Conservation (phyloP, 441 rosid genomes). For the Eruca vesicaria region DNA sequence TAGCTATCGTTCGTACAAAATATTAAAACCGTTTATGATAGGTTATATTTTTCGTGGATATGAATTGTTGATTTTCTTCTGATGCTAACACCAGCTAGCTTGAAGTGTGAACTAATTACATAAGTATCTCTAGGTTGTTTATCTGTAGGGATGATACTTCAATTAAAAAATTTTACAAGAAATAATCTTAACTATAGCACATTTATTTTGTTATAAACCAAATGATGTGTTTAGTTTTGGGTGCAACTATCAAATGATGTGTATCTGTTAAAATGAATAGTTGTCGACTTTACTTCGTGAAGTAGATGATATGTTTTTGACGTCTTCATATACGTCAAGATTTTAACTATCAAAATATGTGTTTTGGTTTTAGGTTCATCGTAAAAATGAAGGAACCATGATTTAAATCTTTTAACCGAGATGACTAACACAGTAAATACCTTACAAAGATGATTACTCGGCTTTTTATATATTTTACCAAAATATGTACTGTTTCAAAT, state of each 20-base stretch:
- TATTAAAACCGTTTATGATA: background rate
- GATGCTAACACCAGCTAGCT: background rate
- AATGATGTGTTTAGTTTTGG: too few relatives aligned
- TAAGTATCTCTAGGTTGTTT: background rate
- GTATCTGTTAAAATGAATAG: too few relatives aligned
- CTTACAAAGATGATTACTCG: too few relatives aligned
- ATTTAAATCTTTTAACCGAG: too few relatives aligned
- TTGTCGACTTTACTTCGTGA: too few relatives aligned
- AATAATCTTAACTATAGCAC: background rate
- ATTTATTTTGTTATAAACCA: too few relatives aligned
- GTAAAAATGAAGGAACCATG: too few relatives aligned
- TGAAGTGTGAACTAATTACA: background rate
- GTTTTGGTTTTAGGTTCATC: too few relatives aligned
- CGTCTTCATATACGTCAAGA: background rate
- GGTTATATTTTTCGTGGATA: background rate
- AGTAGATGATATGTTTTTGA: too few relatives aligned
- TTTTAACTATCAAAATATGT: background rate
- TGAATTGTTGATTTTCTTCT: background rate
- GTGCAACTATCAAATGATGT: too few relatives aligned
- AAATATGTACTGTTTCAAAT: background rate
- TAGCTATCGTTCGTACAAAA: background rate
- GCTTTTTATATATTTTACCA: too few relatives aligned
- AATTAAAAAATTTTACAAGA: background rate
- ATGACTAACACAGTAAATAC: too few relatives aligned
- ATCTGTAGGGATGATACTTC: background rate